phyloP scores from a whole-genome alignment of 78 protist species.

The Dictyostelium firmibasis region DNA sequence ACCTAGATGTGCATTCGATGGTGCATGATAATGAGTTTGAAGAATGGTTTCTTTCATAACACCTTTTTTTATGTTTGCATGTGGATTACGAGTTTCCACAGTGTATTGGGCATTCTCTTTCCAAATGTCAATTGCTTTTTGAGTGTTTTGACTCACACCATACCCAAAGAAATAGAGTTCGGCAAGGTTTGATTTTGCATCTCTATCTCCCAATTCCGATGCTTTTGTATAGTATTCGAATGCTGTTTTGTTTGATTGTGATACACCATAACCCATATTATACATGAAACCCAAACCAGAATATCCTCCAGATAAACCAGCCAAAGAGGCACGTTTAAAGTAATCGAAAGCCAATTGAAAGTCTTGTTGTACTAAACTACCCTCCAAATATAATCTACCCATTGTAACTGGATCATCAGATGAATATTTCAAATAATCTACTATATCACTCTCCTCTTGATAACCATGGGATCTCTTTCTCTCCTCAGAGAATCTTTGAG shows the following conservation, averaged over 20 bases:
- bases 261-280: slow-evolving; percentile 73
- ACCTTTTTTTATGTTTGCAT: background rate
- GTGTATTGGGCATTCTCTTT: slow-evolving; percentile 28
- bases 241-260: slow-evolving; percentile 77
- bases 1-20: slow-evolving; percentile 74
- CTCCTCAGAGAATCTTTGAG: background rate
- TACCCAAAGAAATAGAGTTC: slow-evolving; percentile 76
- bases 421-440: slow-evolving; percentile 81
- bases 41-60: background rate
- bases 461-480: background rate
- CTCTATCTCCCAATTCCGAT: slow-evolving; percentile 60
- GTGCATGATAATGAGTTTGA: background rate
- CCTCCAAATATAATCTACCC: slow-evolving; percentile 84
- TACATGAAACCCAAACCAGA: slow-evolving; percentile 84
- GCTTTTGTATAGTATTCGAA: slow-evolving; percentile 46
- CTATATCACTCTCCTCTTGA: slow-evolving; percentile 54
- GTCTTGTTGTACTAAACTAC: slow-evolving; percentile 73
- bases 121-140: slow-evolving; percentile 47
- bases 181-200: slow-evolving; percentile 48
- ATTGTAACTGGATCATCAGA: slow-evolving; percentile 86
- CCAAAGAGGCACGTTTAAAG: slow-evolving; percentile 49
- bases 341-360: slow-evolving; percentile 64
- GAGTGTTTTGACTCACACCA: slow-evolving; percentile 45
- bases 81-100: background rate
- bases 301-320: slow-evolving; percentile 53